Evolutionary conservation across 257 asterid species (phyloP).

Genomic region (Gentiana dahurica): DNA sequence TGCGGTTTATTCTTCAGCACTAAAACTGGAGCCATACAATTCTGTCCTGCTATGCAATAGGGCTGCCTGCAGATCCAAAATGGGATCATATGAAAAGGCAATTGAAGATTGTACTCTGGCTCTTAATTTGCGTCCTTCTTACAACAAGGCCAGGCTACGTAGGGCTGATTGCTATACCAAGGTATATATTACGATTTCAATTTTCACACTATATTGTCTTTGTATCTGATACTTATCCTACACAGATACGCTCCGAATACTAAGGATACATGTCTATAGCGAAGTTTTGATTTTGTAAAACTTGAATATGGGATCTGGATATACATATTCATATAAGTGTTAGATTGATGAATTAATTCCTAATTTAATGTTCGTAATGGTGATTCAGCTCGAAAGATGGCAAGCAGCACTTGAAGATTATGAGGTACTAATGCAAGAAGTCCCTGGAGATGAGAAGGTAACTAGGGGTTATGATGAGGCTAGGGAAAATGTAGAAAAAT

Average conservation of each 20-base stretch:
- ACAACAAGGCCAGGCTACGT: conserved; percentile 44
- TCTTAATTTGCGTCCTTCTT: conserved; percentile 38
- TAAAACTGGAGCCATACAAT: conserved; percentile 42
- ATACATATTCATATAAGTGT: no score
- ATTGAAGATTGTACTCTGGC: conserved; percentile 53
- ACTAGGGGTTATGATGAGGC: conserved; percentile 23
- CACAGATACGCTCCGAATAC: no score
- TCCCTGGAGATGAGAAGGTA: conserved; percentile 35
- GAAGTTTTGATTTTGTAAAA: background rate
- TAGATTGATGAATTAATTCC: background rate
- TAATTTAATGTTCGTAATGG: background rate
- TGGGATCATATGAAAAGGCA: conserved; percentile 32
- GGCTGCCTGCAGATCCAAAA: conserved; percentile 44
- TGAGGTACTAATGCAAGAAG: conserved; percentile 43
- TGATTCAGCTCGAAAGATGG: conserved; percentile 50
- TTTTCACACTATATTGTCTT: background rate
- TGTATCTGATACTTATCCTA: no score
- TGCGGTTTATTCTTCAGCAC: conserved; percentile 32
- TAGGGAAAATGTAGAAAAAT: conserved; percentile 25
- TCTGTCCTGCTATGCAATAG: conserved; percentile 48
- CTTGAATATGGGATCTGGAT: background rate
- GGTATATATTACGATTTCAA: conserved; percentile 19
- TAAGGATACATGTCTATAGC: no score
- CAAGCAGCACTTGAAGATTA: conserved; percentile 54
- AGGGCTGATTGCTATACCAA: conserved; percentile 46